Base-by-base conservation (phyloP, 2,329 filamentous ascomycete species). In the Fusarium denticulatum region DNA sequence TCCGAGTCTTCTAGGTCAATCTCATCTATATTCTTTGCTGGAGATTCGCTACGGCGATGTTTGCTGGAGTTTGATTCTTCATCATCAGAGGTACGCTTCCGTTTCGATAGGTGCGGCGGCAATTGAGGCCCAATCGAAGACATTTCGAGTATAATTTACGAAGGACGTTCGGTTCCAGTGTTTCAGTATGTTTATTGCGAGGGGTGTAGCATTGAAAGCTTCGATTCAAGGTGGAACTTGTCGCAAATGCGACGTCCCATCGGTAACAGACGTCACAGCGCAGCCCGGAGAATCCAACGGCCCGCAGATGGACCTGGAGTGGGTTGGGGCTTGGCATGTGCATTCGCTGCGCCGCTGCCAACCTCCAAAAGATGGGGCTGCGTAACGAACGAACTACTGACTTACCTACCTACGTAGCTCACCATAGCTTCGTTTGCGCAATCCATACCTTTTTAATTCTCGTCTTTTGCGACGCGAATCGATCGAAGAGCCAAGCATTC, bases 61-160 rank as follows among this genome's bases (percentile, higher is more conserved):
- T 91, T 91, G 60, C 81, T 72, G 9, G 85, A 85, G 42, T 84
- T 86, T 11, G 74, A 67, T 18, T 52, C 39, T 34, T 79, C 78
- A 18, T 81, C 77, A 37, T 80, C 79, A 58, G 84, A 76, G 9
- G 85, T 86, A 77, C 88, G 88, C 77, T 91, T 91, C 77, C 90
- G 87, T 80, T 92, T 92, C 39, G 88, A 79, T 46, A 92, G 86
- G 70, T 93, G 90, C 9, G 92, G 87, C 18, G 93, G 93, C 30
- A 95, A 81, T 68, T 91, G 86, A 20, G 93, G 93, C 10, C 93
- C 92, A 78, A 94, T 91, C 39, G 89, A 90, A 57, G 91, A 85
- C 92, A 94, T 94, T 30, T 43, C 77, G 84, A 30, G 34, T 50
- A 57, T 39, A 50, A 66, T 30, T 59, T 24, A 28, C 26, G 36